phyloP scores from a whole-genome alignment of 805 yeast genomes.

The Sugiyamaella lignohabitans region DNA sequence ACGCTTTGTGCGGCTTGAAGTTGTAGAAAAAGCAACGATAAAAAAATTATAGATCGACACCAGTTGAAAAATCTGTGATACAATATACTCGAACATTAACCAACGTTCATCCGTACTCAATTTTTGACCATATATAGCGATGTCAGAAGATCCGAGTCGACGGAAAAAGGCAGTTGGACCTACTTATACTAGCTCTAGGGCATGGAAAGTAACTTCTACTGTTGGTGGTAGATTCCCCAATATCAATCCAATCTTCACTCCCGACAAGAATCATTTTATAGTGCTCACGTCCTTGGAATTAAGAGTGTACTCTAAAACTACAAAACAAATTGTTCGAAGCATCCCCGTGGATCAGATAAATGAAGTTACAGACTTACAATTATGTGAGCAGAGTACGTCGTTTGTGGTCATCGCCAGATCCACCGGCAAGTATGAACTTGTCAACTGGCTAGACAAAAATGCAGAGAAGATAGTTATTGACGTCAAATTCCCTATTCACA shows the following conservation, averaged over 20 bases:
- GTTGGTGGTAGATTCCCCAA: constrained; percentile 34
- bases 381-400: constrained; percentile 18
- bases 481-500: constrained; percentile 14
- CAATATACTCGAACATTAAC: too few species aligned
- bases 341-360: constrained; percentile 28
- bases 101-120: too few species aligned
- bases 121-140: too few species aligned
- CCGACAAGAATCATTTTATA: constrained; percentile 29
- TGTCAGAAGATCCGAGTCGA: too few species aligned
- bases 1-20: too few species aligned
- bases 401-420: constrained; percentile 27
- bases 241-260: constrained; percentile 33
- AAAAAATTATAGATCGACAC: too few species aligned
- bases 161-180: too few species aligned
- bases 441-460: constrained; percentile 25
- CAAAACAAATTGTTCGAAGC: constrained; percentile 31
- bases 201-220: constrained; percentile 26
- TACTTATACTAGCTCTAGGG: too few species aligned
- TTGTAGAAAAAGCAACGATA: too few species aligned
- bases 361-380: constrained; percentile 28
- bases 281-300: constrained; percentile 34
- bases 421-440: constrained; percentile 21
- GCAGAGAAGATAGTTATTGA: constrained; percentile 5
- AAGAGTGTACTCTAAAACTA: constrained; percentile 31
- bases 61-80: too few species aligned